phyloP scores from a whole-genome alignment of 176 grass and related monocot species.

The Rhynchospora tenuis region DNA sequence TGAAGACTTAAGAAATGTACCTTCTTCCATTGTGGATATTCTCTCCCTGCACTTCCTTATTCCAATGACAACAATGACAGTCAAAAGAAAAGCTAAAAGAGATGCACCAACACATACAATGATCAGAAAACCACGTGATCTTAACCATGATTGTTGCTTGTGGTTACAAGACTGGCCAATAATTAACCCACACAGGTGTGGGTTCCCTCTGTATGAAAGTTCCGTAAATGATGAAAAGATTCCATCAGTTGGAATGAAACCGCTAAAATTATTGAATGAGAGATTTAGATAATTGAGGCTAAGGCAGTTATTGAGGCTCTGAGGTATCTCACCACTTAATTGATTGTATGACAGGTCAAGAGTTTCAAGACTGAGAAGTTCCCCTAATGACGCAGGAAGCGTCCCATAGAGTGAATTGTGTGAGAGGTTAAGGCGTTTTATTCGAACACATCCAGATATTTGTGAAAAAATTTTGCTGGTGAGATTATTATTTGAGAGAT shows the following conservation, averaged over 20 bases:
- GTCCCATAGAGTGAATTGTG: slow-evolving; percentile 54
- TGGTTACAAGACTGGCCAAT: slow-evolving; percentile 17
- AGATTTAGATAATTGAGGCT: slow-evolving; percentile 51
- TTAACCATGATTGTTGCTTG: slow-evolving; percentile 18
- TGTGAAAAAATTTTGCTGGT: slow-evolving; percentile 25
- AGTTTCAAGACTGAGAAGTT: slow-evolving; percentile 32
- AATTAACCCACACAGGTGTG: slow-evolving; percentile 38
- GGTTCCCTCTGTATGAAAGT: slow-evolving; percentile 63
- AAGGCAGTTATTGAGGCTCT: slow-evolving; percentile 38
- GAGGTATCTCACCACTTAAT: slow-evolving; percentile 54
- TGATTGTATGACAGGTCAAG: slow-evolving; percentile 69
- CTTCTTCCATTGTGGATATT: slow-evolving; percentile 19
- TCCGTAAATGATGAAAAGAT: slow-evolving; percentile 41
- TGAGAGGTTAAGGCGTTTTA: slow-evolving; percentile 50
- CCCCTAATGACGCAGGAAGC: slow-evolving; percentile 27
- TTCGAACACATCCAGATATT: slow-evolving; percentile 28
- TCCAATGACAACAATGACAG: slow-evolving; percentile 37
- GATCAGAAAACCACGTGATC: slow-evolving; percentile 47
- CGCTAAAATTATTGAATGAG: slow-evolving; percentile 69
- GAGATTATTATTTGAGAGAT: slow-evolving; percentile 78
- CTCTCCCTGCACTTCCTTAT: slow-evolving; percentile 39
- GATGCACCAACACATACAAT: slow-evolving; percentile 28
- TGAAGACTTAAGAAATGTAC: slow-evolving; percentile 29
- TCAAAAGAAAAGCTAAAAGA: slow-evolving; percentile 36
- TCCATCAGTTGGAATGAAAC: slow-evolving; percentile 39